Percentiles rank a stretch among this genome's conserved stretches.
These are phyloP conservation scores for Suillus brevipes DNA, from an alignment of 768 basidiomycete genomes.

Conservation along the genomic window DNA sequence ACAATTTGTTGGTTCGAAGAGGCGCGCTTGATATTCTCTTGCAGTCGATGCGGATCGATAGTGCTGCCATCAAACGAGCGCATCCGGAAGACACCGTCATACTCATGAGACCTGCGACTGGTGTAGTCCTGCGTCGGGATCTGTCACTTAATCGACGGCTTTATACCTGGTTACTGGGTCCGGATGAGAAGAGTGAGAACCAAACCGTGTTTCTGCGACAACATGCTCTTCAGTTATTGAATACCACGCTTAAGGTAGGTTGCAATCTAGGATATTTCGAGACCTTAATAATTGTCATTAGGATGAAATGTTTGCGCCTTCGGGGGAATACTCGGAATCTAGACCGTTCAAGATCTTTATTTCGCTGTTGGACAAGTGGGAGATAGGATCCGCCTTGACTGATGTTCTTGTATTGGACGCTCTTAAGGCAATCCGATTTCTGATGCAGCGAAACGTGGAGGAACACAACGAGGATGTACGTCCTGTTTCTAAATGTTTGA, in stretches of 20 bases:
- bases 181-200: slow-evolving; percentile 72
- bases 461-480: slow-evolving; percentile 59
- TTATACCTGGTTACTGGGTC: slow-evolving; percentile 90
- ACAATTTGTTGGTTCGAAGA: slow-evolving; percentile 87
- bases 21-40: slow-evolving; percentile 82
- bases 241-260: slow-evolving; percentile 64
- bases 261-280: slow-evolving; percentile 4
- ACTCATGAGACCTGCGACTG: slow-evolving; percentile 82
- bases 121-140: slow-evolving; percentile 90
- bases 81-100: slow-evolving; percentile 73
- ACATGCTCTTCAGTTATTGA: slow-evolving; percentile 72
- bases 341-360: slow-evolving; percentile 96
- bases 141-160: slow-evolving; percentile 89
- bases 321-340: slow-evolving; percentile 72
- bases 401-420: slow-evolving; percentile 78
- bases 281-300: slow-evolving; percentile 27
- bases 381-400: slow-evolving; percentile 82
- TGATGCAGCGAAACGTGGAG: slow-evolving; percentile 53
- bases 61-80: slow-evolving; percentile 66
- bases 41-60: slow-evolving; percentile 74
- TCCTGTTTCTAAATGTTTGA: slow-evolving; percentile 2
- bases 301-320: slow-evolving; percentile 77
- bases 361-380: slow-evolving; percentile 95
- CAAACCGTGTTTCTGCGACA: slow-evolving; percentile 72
- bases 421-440: slow-evolving; percentile 66